These are phyloP conservation scores for Phoma herbarum DNA, from an alignment of 2,329 filamentous ascomycete genomes.

Conservation along the genomic window DNA sequence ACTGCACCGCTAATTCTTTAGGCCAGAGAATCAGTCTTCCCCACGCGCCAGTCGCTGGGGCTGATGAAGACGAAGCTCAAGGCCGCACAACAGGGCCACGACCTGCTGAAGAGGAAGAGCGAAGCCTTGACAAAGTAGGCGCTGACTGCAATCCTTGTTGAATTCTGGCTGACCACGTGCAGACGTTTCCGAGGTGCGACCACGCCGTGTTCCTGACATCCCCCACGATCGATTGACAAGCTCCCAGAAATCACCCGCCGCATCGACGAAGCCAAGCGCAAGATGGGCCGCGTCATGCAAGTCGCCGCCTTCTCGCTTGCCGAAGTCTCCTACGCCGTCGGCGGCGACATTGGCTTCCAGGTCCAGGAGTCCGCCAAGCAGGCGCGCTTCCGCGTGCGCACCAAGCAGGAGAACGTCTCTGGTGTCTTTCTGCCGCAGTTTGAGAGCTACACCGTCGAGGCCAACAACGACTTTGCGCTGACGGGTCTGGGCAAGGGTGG, in stretches of 20 bases:
- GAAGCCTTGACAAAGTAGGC: conserved; percentile 94
- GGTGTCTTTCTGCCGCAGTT: conserved; percentile 94
- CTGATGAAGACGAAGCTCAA: conserved; percentile 99
- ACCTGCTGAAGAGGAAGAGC: conserved; percentile 94
- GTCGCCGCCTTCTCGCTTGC: conserved; percentile 97
- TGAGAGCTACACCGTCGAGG: conserved; percentile 88
- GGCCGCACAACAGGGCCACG: conserved; percentile 79
- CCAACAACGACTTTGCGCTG: conserved; percentile 93
- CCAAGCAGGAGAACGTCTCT: conserved; percentile 98
- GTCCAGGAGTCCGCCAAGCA: conserved; percentile 95
- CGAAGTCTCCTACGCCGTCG: conserved; percentile 96
- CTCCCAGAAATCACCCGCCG: conserved; percentile 83
- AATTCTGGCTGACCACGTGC: conserved; percentile 16
- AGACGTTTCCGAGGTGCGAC: conserved; percentile 86
- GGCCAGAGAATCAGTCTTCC: conserved; percentile 96
- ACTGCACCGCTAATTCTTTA: conserved; percentile 57
- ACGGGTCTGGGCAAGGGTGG: conserved; percentile 96
- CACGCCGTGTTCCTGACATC: conserved; percentile 15
- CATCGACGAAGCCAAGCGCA: conserved; percentile 98
- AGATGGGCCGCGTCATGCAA: conserved; percentile 99
- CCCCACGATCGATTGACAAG: conserved; percentile 9
- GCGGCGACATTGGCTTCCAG: conserved; percentile 93
- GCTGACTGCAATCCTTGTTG: background rate
- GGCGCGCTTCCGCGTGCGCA: conserved; percentile 89
- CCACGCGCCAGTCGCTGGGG: conserved; percentile 94